Evolutionary conservation across 2,329 filamentous ascomycete species (phyloP), one percentile per base, ranked within the genome.

Genomic region (Podosphaera aphanis): DNA sequence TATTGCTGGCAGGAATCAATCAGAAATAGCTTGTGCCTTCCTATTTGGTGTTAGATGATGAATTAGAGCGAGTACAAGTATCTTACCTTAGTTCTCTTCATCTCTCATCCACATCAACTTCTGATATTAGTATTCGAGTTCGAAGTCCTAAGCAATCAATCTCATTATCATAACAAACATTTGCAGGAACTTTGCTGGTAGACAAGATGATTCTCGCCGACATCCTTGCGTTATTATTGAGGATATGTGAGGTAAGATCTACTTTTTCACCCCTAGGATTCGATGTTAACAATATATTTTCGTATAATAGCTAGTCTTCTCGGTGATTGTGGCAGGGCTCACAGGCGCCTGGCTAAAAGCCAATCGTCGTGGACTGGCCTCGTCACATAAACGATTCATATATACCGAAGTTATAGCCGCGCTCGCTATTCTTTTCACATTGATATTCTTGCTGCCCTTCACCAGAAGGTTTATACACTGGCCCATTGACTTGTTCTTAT

Each of bases 361-460:
- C 35, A 48, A 45, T 31, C 45, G 63, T 19, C 51, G 64, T 29
- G 60, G 65, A 31, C 65, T 67, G 45, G 61, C 65, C 48, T 76
- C 71, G 67, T 63, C 66, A 16, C 63, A 71, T 35, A 74, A 69
- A 31, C 75, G 80, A 47, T 76, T 78, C 64, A 83, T 86, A 62
- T 86, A 83, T 65, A 73, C 79, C 40, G 72, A 80, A 56, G 72
- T 83, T 16, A 68, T 85, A 35, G 77, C 82, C 2, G 76, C 68
- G 18, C 56, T 86, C 16, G 73, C 76, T 11, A 73, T 85, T 46
- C 59, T 86, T 36, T 64, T 83, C n/a, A 66, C 73, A 4, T 61
- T 86, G 21, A 59, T 86, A 50, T 83, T 79, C 73, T 66, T 85
- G 23, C 66, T 86, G 36, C 82, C 82, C 1, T 81, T 82, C 56